Percentiles rank a stretch among this genome's conserved stretches.
phyloP scores from a whole-genome alignment of 1,139 yeast species.

The Pichia sorboxylosa region DNA sequence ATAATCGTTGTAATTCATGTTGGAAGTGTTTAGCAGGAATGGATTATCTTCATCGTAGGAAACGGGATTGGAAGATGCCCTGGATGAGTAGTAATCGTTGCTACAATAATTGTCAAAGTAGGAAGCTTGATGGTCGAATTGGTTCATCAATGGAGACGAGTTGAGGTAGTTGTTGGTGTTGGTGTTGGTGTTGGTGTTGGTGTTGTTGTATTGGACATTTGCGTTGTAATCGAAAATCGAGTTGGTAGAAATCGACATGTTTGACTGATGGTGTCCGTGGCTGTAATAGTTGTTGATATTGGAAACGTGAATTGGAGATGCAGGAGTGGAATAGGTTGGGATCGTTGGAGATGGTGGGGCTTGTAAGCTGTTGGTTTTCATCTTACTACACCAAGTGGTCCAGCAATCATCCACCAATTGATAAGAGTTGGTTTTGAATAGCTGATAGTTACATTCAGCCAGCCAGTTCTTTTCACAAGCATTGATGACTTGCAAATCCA shows the following conservation, averaged over 20 bases:
- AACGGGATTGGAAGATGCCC: too few relatives aligned
- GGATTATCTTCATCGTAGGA: too few relatives aligned
- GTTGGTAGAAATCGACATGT: not conserved
- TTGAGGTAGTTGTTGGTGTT: not conserved
- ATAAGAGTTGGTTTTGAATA: constrained; percentile 26
- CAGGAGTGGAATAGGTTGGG: not conserved
- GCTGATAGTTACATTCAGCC: constrained; percentile 31
- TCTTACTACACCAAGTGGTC: constrained; percentile 25
- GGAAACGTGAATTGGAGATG: constrained; percentile 1
- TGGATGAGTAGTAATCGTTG: too few relatives aligned
- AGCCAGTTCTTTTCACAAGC: constrained; percentile 69
- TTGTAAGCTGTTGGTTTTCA: constrained; percentile 4
- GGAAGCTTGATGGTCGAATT: too few relatives aligned
- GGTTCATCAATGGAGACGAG: not conserved
- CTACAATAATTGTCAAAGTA: too few relatives aligned
- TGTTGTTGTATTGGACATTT: not conserved
- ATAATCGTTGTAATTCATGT: too few relatives aligned
- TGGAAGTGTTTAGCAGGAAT: too few relatives aligned
- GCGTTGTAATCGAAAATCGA: not conserved
- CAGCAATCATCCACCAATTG: constrained; percentile 24
- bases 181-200: not conserved
- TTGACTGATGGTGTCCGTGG: constrained; percentile 5
- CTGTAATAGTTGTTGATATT: constrained; percentile 5
- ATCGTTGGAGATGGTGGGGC: not conserved
- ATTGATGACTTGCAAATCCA: constrained; percentile 50